Evolutionary conservation across 2,329 filamentous ascomycete genomes (phyloP).

Genomic region (Cucurbitaria berberidis): DNA sequence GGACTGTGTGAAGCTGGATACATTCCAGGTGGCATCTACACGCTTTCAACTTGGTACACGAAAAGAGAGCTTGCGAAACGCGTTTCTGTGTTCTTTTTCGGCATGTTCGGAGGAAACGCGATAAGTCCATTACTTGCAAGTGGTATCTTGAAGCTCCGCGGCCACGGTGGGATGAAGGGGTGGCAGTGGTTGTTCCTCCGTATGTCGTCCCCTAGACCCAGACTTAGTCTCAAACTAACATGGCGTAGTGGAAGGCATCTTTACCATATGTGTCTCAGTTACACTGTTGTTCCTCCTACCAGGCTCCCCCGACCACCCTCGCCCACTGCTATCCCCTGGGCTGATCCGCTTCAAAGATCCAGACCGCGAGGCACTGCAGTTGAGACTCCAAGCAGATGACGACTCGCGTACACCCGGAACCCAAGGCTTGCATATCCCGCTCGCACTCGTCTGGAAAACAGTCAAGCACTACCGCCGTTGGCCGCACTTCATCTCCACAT

Average conservation of each 20-base stretch:
- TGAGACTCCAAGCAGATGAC: conserved; percentile 46
- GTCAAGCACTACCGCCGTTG: conserved; percentile 55
- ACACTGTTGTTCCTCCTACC: conserved; percentile 53
- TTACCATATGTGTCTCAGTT: conserved; percentile 51
- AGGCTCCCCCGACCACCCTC: conserved; percentile 51
- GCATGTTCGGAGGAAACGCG: conserved; percentile 60
- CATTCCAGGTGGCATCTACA: conserved; percentile 60
- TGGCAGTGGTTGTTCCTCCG: conserved; percentile 62
- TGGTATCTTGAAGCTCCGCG: conserved; percentile 56
- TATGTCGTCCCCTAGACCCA: conserved; percentile 27
- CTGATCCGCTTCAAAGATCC: conserved; percentile 47
- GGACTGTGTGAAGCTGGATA: conserved; percentile 60
- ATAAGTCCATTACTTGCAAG: conserved; percentile 58
- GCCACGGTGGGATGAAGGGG: conserved; percentile 50
- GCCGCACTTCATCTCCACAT: conserved; percentile 56
- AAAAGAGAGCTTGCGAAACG: conserved; percentile 55
- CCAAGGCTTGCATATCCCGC: conserved; percentile 48
- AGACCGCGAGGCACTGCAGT: conserved; percentile 46
- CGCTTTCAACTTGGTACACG: conserved; percentile 60
- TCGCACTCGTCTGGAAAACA: conserved; percentile 52
- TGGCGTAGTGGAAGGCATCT: conserved; percentile 52
- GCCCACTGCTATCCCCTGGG: conserved; percentile 49
- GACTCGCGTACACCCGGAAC: conserved; percentile 38
- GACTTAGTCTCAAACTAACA: neutral
- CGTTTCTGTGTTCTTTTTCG: conserved; percentile 60